Percentiles rank a stretch among this genome's conserved stretches.
These are phyloP conservation scores for Fraxinus greggii DNA, from an alignment of 305 asterid species.

Conservation along the genomic window DNA sequence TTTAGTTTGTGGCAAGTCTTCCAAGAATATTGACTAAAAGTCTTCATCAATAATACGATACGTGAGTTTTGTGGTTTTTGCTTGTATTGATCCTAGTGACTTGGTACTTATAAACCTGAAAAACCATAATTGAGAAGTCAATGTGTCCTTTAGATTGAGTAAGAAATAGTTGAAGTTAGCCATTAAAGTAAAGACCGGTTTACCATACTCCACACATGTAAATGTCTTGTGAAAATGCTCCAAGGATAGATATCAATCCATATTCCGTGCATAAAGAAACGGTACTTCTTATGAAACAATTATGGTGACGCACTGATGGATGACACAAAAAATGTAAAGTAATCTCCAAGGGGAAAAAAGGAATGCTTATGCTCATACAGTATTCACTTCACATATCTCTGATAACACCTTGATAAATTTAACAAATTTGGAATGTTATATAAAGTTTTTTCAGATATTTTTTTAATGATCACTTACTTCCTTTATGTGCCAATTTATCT, in stretches of 20 bases:
- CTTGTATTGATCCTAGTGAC: conserved; percentile 1
- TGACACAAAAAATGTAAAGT: neutral
- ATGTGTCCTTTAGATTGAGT: neutral
- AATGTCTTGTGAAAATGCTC: neutral
- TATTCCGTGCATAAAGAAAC: neutral
- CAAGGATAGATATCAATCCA: neutral
- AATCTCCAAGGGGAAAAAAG: neutral
- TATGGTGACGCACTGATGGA: neutral
- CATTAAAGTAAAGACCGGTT: neutral
- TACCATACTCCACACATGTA: neutral
- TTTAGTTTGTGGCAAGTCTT: neutral
- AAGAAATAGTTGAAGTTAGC: neutral
- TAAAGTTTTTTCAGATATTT: neutral
- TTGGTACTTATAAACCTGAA: neutral
- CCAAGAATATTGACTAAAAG: neutral
- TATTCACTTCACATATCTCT: neutral
- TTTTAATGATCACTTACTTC: neutral
- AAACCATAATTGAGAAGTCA: neutral
- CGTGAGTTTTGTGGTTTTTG: neutral
- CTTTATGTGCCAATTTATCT: neutral
- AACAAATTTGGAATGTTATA: neutral
- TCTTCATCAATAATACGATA: neutral
- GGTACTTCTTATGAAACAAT: neutral
- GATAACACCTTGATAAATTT: neutral
- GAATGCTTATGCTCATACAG: neutral